Evolutionary conservation across 441 rosid species (phyloP), one percentile per base, ranked within the genome.

Genomic region (Lepidium campestre): DNA sequence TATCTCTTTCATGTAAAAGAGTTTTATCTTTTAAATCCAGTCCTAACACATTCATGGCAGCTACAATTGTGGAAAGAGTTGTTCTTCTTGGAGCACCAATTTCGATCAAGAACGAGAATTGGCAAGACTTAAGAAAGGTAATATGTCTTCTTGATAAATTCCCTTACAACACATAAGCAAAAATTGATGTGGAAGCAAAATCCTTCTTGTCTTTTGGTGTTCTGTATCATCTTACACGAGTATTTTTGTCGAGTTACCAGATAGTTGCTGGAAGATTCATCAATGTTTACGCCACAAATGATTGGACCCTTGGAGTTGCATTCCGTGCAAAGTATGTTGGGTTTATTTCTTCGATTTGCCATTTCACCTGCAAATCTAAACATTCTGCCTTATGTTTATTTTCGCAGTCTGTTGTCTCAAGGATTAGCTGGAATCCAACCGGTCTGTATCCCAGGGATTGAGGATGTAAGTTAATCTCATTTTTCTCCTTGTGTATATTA

Each of bases 351-450:
- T 32, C 12, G 1, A 4, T 44, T 20, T 37, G 6, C 15, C 46
- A 0, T 57, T 65, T 57, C 52, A 40, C 46, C 47, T 31, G 47
- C 44, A 31, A 41, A 34, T 31, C 18, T 35, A 10, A 46, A 55
- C 22, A 10, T 22, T 17, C 14, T 37, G 6, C 4, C 9, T 13
- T 34, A 5, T 34, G 5, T 23, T 19, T 2, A 23, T 27, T 32
- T 15, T 2, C 2, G 23, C 66, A 62, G 74, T 69, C 41, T 68
- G 19, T 25, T 74, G 18, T 56, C 96, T 3, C 88, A 93, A 83
- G 99, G 99, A 71, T 77, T 93, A 72, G 99, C 99, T 4, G 97
- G 99, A 74, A 86, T 91, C 75, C 95, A 93, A 74, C 88, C 89
- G n/a, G 67, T 85, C 32, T 54, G 70, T 48, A 65, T 80, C 75